phyloP scores from a whole-genome alignment of 306 rosid genomes.

The Chamaecrista fasciculata region DNA sequence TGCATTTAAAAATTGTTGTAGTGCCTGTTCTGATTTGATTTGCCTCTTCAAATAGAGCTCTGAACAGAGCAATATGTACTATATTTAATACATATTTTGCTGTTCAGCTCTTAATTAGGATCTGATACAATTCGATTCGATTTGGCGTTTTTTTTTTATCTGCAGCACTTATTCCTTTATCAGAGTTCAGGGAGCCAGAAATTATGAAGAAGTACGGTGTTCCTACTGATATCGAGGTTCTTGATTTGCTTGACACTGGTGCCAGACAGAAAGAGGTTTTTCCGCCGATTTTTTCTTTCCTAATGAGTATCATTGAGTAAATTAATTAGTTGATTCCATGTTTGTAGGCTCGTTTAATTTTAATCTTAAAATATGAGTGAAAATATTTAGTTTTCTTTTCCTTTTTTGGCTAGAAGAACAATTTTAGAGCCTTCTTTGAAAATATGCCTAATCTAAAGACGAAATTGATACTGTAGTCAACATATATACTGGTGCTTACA shows the following conservation, averaged over 20 bases:
- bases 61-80: no score
- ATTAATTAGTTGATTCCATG: background rate
- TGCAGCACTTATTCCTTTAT: conserved; percentile 76
- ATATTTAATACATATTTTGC: background rate
- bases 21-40: no score
- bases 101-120: background rate
- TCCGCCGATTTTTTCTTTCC: background rate
- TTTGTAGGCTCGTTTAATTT: no score
- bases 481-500: background rate
- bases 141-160: background rate
- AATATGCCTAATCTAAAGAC: no score
- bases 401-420: no score
- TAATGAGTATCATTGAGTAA: background rate
- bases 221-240: conserved; percentile 61
- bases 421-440: no score
- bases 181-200: conserved; percentile 56
- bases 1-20: no score
- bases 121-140: conserved; percentile 10
- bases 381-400: no score
- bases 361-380: no score
- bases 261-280: conserved; percentile 71
- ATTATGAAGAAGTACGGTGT: conserved; percentile 50
- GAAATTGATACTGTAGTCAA: no score
- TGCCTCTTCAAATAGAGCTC: no score
- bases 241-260: conserved; percentile 68